These are phyloP conservation scores for Salix purpurea DNA, from an alignment of 345 rosid genomes.

Conservation along the genomic window DNA sequence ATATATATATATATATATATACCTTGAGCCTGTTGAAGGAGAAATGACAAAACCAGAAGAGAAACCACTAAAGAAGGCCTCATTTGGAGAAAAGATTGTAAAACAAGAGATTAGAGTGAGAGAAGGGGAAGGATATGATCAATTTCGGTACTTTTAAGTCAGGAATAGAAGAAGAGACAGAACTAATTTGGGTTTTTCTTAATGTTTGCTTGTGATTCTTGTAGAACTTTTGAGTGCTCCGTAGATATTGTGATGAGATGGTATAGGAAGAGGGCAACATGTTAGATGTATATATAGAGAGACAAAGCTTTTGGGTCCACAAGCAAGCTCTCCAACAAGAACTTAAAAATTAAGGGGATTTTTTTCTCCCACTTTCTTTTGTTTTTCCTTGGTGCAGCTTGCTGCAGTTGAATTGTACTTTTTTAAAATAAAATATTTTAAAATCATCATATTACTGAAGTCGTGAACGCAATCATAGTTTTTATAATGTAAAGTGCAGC, in stretches of 20 bases:
- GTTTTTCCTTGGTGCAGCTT: not conserved
- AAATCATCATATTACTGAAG: too few relatives aligned
- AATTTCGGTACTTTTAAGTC: not conserved
- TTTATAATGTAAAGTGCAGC: not conserved
- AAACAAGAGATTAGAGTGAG: not conserved
- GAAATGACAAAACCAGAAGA: slow-evolving; percentile 8
- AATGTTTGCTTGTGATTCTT: not conserved
- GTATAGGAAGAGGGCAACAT: not conserved
- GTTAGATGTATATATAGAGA: not conserved
- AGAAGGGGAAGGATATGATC: not conserved
- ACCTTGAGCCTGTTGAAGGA: slow-evolving; percentile 12
- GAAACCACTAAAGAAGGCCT: slow-evolving; percentile 5
- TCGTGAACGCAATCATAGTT: too few relatives aligned
- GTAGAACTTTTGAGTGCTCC: not conserved
- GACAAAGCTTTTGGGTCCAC: not conserved
- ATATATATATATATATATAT: not conserved
- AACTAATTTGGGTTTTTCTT: not conserved
- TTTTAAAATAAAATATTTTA: not conserved
- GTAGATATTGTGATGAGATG: not conserved
- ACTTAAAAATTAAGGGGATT: not conserved
- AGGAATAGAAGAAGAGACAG: not conserved
- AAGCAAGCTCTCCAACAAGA: not conserved
- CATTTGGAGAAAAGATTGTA: slow-evolving; percentile 1
- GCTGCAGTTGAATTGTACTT: not conserved
- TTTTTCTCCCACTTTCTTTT: slow-evolving; percentile 19